Conservation (phyloP, 192 early-diverging fungal genomes). For the Thamnidium elegans region DNA sequence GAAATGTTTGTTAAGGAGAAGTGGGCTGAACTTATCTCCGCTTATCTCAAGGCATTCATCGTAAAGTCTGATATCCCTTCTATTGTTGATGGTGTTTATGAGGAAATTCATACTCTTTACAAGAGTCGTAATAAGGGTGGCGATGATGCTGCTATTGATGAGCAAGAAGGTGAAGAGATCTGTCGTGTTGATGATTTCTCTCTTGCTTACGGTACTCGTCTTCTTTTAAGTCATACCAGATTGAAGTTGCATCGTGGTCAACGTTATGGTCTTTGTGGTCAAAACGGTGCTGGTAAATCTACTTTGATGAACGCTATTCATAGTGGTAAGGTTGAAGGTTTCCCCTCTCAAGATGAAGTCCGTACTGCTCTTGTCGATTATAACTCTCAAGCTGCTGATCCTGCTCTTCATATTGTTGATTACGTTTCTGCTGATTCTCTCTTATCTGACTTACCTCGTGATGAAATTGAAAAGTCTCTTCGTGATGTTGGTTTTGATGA, state of each 20-base stretch:
- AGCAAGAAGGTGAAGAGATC: slow-evolving; percentile 51
- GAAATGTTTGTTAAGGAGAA: slow-evolving; percentile 53
- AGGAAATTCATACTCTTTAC: slow-evolving; percentile 32
- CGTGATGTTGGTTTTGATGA: slow-evolving; percentile 65
- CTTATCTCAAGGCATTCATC: slow-evolving; percentile 57
- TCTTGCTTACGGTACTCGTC: slow-evolving; percentile 76
- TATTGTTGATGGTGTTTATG: slow-evolving; percentile 35
- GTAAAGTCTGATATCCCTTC: slow-evolving; percentile 43
- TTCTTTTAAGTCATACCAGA: slow-evolving; percentile 65
- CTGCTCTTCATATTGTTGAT: slow-evolving; percentile 57
- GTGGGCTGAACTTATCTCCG: slow-evolving; percentile 56
- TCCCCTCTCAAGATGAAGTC: slow-evolving; percentile 69
- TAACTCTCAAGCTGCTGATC: slow-evolving; percentile 62
- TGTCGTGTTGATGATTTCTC: slow-evolving; percentile 69
- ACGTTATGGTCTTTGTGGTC: slow-evolving; percentile 77
- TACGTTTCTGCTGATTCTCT: slow-evolving; percentile 56
- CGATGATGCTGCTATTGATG: slow-evolving; percentile 41
- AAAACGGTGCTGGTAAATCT: slow-evolving; percentile 81
- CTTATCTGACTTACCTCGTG: slow-evolving; percentile 42
- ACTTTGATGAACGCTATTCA: slow-evolving; percentile 81
- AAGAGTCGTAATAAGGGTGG: slow-evolving; percentile 36
- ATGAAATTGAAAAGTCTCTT: slow-evolving; percentile 45
- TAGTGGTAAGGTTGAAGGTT: slow-evolving; percentile 73
- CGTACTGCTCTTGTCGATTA: slow-evolving; percentile 78
- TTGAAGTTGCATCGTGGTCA: slow-evolving; percentile 66